Evolutionary conservation across 83 land plant species (phyloP).

Genomic region (Picea engelmannii): DNA sequence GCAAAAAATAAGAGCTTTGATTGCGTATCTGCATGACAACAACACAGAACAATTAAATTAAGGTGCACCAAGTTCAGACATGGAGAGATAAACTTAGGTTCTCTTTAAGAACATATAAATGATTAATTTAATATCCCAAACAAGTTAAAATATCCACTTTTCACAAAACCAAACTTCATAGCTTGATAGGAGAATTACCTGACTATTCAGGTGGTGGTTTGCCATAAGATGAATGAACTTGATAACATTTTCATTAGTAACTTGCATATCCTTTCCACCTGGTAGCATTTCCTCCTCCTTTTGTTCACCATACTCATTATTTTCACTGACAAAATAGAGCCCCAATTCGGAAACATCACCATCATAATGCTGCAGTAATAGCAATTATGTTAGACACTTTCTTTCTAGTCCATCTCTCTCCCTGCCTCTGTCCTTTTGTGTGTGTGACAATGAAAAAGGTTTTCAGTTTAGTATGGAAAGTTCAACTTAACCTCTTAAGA

Average conservation of each 20-base stretch:
- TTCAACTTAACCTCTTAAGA: no score
- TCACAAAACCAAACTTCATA: slow-evolving; percentile 13
- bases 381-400: background rate
- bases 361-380: slow-evolving; percentile 63
- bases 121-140: background rate
- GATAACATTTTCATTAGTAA: slow-evolving; percentile 83
- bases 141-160: background rate
- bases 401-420: background rate
- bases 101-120: background rate
- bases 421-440: background rate
- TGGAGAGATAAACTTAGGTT: background rate
- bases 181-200: slow-evolving; percentile 38
- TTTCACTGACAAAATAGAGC: slow-evolving; percentile 83
- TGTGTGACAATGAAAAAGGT: background rate
- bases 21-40: slow-evolving; percentile 66
- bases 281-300: slow-evolving; percentile 82
- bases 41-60: background rate
- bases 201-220: slow-evolving; percentile 80
- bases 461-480: no score
- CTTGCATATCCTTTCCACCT: slow-evolving; percentile 88
- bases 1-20: slow-evolving; percentile 80
- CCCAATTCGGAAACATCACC: slow-evolving; percentile 82
- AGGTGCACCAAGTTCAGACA: background rate
- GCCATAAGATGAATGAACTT: slow-evolving; percentile 86
- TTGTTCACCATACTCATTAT: slow-evolving; percentile 98